phyloP scores from a whole-genome alignment of 441 rosid species.

The Manihot esculenta region DNA sequence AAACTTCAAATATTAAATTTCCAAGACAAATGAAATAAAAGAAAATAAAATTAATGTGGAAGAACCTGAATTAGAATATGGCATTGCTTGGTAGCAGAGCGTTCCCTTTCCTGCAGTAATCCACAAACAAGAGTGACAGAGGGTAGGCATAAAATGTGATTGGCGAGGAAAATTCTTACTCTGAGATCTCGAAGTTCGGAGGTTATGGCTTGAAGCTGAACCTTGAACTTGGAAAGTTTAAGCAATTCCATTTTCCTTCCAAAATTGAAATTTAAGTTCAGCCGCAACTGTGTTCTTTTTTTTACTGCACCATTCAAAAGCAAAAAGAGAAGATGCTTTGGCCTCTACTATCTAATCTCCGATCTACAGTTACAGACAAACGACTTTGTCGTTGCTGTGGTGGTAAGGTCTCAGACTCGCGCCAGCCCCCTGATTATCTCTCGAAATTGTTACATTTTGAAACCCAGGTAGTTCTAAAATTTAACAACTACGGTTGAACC shows the following conservation, averaged over 20 bases:
- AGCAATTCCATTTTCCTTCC: conserved; percentile 69
- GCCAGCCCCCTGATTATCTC: too few species aligned
- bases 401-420: too few species aligned
- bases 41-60: not conserved
- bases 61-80: conserved; percentile 52
- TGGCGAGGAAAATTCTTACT: conserved; percentile 30
- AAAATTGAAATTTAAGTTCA: not conserved
- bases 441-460: too few species aligned
- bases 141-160: not conserved
- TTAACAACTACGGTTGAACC: too few species aligned
- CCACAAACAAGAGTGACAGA: not conserved
- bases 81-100: conserved; percentile 51
- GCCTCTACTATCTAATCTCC: too few species aligned
- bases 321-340: not conserved
- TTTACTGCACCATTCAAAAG: not conserved
- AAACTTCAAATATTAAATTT: conserved; percentile 13
- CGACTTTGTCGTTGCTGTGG: too few species aligned
- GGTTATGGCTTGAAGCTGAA: conserved; percentile 62
- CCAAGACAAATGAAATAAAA: not conserved
- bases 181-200: conserved; percentile 63
- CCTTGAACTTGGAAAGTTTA: conserved; percentile 68
- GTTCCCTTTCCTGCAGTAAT: conserved; percentile 51
- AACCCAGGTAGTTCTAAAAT: too few species aligned
- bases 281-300: too few species aligned
- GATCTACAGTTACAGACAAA: too few species aligned